Base-by-base conservation (phyloP, 2,329 filamentous ascomycete species). In the Drechslerella dactyloides region DNA sequence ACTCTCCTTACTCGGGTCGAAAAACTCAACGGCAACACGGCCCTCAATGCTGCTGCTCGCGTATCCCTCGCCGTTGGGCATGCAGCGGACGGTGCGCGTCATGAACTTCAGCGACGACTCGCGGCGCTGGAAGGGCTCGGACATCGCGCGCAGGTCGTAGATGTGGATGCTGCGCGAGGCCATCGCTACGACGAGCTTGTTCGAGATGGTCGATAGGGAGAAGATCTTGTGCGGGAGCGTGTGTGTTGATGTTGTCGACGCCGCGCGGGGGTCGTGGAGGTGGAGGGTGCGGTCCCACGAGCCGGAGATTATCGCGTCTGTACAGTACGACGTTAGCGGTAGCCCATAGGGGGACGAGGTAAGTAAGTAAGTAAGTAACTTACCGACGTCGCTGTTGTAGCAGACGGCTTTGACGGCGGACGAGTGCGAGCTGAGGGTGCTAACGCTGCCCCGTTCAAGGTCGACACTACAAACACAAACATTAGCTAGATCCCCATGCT, bases 101-200 rank as follows among this genome's bases (percentile, higher is more conserved):
- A 97, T 91, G 81, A 96, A 99, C 79, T 97, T 96, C 78, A 99
- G 85, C 24, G 90, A 96, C 58, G 91, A 96, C 80, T 99, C 94
- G 72, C 94, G 87, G 76, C 91, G 87, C 80, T 99, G 94, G 91
- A 91, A 97, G 0, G 93, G 93, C 78, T 90, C 85, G 1, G 84
- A 78, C 42, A 96, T 85, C 23, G 87, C 81, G 54, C 87, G 83
- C 33, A 99, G 85, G 78, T 97, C 91, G 84, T 97, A 97, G 79
- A 99, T 96, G 82, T 94, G 88, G 73, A 97, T 87, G n/a, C 93
- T 86, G 62, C 94, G 90, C 61, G 90, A 90, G 1, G 93, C 90
- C 94, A 99, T 97, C 75, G 93, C 93, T 66, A 99, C 91, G 46
- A 99, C 91, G 7, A 96, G 85, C 80, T 96, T 96, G 57, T 90